Percentiles rank a stretch among this genome's conserved stretches.
phyloP scores from a whole-genome alignment of 2,329 filamentous ascomycete genomes.

The Dothideomycetes sp. region DNA sequence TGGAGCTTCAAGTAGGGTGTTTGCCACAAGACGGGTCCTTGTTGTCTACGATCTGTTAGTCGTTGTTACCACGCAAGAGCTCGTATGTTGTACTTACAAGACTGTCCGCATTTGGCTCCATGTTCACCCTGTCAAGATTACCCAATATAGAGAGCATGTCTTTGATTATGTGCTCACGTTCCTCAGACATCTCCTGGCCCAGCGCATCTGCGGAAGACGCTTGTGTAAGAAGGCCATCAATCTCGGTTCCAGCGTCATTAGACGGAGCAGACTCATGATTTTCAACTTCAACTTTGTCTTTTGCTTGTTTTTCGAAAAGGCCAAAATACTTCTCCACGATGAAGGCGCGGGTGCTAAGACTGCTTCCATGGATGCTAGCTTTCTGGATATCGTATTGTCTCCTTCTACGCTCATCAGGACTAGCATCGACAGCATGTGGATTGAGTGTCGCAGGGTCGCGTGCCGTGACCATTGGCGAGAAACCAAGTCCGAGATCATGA shows the following conservation, averaged over 20 bases:
- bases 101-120: constrained; percentile 62
- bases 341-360: constrained; percentile 72
- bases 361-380: constrained; percentile 77
- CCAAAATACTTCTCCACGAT: constrained; percentile 81
- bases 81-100: constrained; percentile 44
- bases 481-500: constrained; percentile 19
- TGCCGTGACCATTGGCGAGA: constrained; percentile 20
- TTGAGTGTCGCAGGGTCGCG: constrained; percentile 22
- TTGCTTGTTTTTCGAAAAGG: constrained; percentile 55
- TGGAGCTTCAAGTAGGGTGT: constrained; percentile 61
- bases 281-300: constrained; percentile 36
- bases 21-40: constrained; percentile 78
- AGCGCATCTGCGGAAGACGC: constrained; percentile 15
- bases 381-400: constrained; percentile 86
- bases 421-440: constrained; percentile 22
- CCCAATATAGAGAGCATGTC: constrained; percentile 66
- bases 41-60: constrained; percentile 47
- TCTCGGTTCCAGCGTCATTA: constrained; percentile 29
- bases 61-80: constrained; percentile 9
- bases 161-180: constrained; percentile 73
- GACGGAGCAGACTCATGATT: constrained; percentile 27
- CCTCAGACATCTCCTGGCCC: constrained; percentile 54
- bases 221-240: constrained; percentile 24
- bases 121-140: constrained; percentile 73
- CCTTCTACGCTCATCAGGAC: constrained; percentile 31